Evolutionary conservation across 2,329 filamentous ascomycete species (phyloP).

Genomic region (Trichoderma koningii): DNA sequence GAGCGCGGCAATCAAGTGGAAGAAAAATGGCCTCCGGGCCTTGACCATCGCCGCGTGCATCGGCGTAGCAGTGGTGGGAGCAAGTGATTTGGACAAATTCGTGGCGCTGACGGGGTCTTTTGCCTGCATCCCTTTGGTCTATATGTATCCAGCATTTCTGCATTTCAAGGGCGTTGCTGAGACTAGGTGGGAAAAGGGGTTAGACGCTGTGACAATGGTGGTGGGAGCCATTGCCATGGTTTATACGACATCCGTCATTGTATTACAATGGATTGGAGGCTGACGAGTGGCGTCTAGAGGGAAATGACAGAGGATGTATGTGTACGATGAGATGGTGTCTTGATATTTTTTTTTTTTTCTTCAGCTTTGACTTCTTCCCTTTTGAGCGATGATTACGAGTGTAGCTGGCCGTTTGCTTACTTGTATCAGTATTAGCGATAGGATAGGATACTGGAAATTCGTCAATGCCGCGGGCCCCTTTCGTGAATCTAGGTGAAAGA

Average conservation of each 20-base stretch:
- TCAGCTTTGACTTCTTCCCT: too few species aligned
- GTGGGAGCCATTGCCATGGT: slow-evolving; percentile 68
- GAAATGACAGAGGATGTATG: too few species aligned
- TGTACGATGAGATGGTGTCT: too few species aligned
- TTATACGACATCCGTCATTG: slow-evolving; percentile 68
- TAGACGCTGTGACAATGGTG: slow-evolving; percentile 64
- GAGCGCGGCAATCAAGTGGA: slow-evolving; percentile 68
- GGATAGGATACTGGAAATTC: too few species aligned
- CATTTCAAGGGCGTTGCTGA: slow-evolving; percentile 69
- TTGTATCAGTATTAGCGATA: too few species aligned
- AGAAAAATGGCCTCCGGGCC: slow-evolving; percentile 69
- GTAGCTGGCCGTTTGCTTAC: too few species aligned
- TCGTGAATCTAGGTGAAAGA: too few species aligned
- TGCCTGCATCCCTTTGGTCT: slow-evolving; percentile 74
- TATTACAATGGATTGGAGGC: slow-evolving; percentile 40
- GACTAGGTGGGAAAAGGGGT: slow-evolving; percentile 54
- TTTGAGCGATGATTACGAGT: too few species aligned
- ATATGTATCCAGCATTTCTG: slow-evolving; percentile 72
- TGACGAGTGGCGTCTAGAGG: neutral
- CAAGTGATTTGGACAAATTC: slow-evolving; percentile 71
- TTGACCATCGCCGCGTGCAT: slow-evolving; percentile 60
- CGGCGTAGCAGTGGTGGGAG: slow-evolving; percentile 62
- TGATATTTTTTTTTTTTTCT: too few species aligned
- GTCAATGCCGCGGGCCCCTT: too few species aligned
- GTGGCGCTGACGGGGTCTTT: slow-evolving; percentile 73